A percentile compares a stretch with the other conserved stretches of the same genome.
Evolutionary conservation across 148 eudicot species (phyloP).

Genomic region (Chenopodium suecicum): DNA sequence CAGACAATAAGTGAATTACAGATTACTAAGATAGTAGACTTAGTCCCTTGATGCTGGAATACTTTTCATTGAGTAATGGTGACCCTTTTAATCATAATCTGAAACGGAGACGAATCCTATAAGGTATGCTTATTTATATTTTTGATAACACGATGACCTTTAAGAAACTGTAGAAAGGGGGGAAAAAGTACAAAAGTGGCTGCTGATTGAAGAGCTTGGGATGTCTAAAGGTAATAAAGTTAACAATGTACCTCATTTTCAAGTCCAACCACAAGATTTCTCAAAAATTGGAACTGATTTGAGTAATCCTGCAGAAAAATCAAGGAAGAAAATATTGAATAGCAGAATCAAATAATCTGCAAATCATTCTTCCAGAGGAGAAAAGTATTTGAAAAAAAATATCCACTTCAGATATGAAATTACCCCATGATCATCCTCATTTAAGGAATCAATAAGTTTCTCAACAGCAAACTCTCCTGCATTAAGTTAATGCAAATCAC

Average conservation of each 20-base stretch:
- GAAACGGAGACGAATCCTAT: neutral
- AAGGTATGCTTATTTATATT: neutral
- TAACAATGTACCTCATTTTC: conserved; percentile 55
- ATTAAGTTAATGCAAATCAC: conserved; percentile 5
- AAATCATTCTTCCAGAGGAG: neutral
- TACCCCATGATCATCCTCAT: conserved; percentile 57
- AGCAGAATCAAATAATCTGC: neutral
- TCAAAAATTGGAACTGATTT: conserved; percentile 51
- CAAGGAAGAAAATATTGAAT: neutral
- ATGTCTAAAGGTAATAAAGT: neutral
- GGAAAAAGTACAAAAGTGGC: neutral
- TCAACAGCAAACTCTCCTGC: conserved; percentile 75
- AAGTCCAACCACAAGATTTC: conserved; percentile 45
- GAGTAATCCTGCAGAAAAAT: conserved; percentile 53
- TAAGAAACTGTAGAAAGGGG: neutral
- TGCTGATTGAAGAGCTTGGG: neutral
- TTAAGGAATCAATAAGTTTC: conserved; percentile 54
- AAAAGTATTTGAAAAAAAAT: conserved; percentile 8
- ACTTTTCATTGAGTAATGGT: neutral
- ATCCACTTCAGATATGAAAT: conserved; percentile 12
- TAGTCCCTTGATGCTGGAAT: neutral
- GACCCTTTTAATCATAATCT: neutral
- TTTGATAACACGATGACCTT: neutral
- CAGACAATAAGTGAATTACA: neutral
- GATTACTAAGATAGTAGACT: neutral